phyloP scores from a whole-genome alignment of 176 grass and related monocot genomes.

The Eremochloa ophiuroides region DNA sequence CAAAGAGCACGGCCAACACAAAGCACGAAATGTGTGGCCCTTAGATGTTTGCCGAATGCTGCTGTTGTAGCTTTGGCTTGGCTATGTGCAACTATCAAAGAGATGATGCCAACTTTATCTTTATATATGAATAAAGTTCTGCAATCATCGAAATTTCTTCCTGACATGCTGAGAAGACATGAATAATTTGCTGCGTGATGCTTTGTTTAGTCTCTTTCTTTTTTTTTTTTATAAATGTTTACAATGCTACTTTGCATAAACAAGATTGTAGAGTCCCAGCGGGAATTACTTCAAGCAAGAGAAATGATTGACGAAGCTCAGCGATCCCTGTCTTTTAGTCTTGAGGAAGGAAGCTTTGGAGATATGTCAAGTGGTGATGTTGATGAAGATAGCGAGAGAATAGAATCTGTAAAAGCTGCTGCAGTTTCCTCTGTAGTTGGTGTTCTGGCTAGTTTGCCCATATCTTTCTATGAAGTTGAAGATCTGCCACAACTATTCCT shows the following conservation, averaged over 20 bases:
- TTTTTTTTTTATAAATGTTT: slow-evolving; percentile 18
- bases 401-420: slow-evolving; percentile 77
- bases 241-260: slow-evolving; percentile 7
- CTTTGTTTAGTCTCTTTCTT: neutral
- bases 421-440: slow-evolving; percentile 66
- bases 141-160: slow-evolving; percentile 21
- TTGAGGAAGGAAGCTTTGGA: slow-evolving; percentile 36
- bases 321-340: slow-evolving; percentile 45
- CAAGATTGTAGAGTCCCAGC: slow-evolving; percentile 82
- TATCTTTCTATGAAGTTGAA: slow-evolving; percentile 66
- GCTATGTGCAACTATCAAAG: neutral
- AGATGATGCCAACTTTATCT: slow-evolving; percentile 21
- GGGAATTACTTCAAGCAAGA: slow-evolving; percentile 72
- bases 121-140: slow-evolving; percentile 23
- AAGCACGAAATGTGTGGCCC: neutral
- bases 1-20: neutral
- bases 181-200: slow-evolving; percentile 14
- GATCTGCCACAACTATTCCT: slow-evolving; percentile 51
- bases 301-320: slow-evolving; percentile 81
- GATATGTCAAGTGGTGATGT: slow-evolving; percentile 35
- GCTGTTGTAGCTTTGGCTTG: neutral
- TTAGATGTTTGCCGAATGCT: neutral
- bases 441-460: slow-evolving; percentile 66
- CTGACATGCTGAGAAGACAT: neutral
- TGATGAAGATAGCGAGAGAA: slow-evolving; percentile 52